Conservation (phyloP, 2,329 filamentous ascomycete species). For the Fusarium sp. region DNA sequence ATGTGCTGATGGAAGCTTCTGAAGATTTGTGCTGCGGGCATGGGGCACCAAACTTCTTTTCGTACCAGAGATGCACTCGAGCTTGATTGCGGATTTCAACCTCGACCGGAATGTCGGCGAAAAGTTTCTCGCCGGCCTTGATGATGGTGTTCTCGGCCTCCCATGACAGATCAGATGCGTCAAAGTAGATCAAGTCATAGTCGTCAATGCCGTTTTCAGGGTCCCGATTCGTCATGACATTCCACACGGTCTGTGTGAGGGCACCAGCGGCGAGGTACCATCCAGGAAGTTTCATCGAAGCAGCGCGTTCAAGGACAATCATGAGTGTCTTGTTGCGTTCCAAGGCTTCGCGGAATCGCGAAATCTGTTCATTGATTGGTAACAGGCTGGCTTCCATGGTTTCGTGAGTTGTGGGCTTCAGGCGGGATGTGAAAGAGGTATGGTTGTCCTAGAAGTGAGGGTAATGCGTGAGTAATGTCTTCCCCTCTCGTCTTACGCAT, state of each 20-base stretch:
- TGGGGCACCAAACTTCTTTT: slow-evolving; percentile 45
- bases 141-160: slow-evolving; percentile 53
- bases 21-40: slow-evolving; percentile 47
- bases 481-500: not conserved
- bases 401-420: not conserved
- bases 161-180: slow-evolving; percentile 49
- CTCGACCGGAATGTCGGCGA: slow-evolving; percentile 46
- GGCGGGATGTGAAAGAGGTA: not conserved
- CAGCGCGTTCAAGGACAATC: slow-evolving; percentile 43
- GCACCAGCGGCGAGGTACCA: slow-evolving; percentile 54
- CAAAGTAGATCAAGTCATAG: slow-evolving; percentile 54
- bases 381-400: slow-evolving; percentile 38
- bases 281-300: slow-evolving; percentile 45
- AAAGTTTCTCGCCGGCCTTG: slow-evolving; percentile 45
- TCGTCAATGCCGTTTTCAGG: slow-evolving; percentile 51
- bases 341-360: slow-evolving; percentile 38
- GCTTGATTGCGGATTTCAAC: slow-evolving; percentile 55
- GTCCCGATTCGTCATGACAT: slow-evolving; percentile 43
- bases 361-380: slow-evolving; percentile 44
- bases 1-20: slow-evolving; percentile 50
- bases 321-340: slow-evolving; percentile 46
- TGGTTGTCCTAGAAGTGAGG: not conserved
- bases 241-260: slow-evolving; percentile 55
- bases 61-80: slow-evolving; percentile 54
- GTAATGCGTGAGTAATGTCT: not conserved